phyloP scores from a whole-genome alignment of 495 filamentous ascomycete genomes.

The Tuber borchii region DNA sequence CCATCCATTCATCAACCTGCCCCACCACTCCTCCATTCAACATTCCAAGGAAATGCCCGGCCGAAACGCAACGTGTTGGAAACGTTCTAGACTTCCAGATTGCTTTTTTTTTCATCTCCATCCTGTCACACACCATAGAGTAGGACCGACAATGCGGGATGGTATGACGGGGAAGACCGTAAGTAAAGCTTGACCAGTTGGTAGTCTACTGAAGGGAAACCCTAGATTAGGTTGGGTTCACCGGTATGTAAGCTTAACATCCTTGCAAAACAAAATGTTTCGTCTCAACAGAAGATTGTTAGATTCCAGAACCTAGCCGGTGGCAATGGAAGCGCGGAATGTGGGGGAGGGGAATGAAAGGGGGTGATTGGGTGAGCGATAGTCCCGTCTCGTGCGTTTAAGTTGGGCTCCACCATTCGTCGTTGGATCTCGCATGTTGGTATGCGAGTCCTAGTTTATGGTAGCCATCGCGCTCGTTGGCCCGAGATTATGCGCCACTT shows the following conservation, averaged over 20 bases:
- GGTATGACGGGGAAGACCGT: background rate
- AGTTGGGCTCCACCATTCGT: background rate
- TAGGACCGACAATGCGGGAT: background rate
- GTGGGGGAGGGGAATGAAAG: background rate
- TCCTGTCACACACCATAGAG: background rate
- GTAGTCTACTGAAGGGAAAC: background rate
- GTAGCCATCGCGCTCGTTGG: background rate
- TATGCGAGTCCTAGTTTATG: background rate
- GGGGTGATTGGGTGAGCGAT: background rate
- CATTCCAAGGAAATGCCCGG: background rate
- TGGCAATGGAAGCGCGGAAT: background rate
- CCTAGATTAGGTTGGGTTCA: background rate
- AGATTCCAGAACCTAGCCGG: background rate
- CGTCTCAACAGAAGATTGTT: background rate
- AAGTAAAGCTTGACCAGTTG: background rate
- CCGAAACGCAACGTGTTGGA: background rate
- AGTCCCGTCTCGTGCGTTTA: background rate
- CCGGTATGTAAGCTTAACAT: background rate
- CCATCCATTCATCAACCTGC: background rate
- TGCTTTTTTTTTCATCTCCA: background rate
- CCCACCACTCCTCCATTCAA: background rate
- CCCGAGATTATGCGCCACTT: background rate
- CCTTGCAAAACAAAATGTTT: background rate
- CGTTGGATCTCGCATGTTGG: background rate
- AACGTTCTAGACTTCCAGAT: background rate